These are phyloP conservation scores for Amaranthus hypochondriacus DNA, from an alignment of 148 eudicot genomes.

Conservation along the genomic window DNA sequence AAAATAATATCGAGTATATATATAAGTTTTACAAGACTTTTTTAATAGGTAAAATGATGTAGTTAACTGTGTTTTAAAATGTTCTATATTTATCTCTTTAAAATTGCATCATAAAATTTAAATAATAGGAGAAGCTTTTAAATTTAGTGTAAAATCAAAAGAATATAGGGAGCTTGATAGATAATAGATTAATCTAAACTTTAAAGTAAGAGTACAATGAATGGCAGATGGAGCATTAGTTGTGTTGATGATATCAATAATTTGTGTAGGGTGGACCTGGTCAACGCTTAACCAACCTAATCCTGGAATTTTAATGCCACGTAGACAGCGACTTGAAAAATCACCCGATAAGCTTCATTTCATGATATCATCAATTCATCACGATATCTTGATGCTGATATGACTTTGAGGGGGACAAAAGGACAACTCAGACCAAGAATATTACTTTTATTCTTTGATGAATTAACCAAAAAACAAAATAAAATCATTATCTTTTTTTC, in stretches of 20 bases:
- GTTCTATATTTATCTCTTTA: too few relatives aligned
- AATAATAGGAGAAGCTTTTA: too few relatives aligned
- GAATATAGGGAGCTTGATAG: too few relatives aligned
- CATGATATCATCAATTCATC: slow-evolving; percentile 21
- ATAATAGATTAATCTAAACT: too few relatives aligned
- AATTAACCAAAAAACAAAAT: background rate
- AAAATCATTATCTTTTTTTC: background rate
- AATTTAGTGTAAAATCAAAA: too few relatives aligned
- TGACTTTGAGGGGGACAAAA: background rate
- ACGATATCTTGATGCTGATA: slow-evolving; percentile 13
- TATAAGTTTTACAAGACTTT: too few relatives aligned
- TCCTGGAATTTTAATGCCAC: slow-evolving; percentile 10
- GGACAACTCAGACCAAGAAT: background rate
- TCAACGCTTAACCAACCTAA: slow-evolving; percentile 17
- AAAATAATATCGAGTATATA: too few relatives aligned
- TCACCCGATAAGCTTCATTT: background rate
- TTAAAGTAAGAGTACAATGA: too few relatives aligned
- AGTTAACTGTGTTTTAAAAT: too few relatives aligned
- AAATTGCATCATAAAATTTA: too few relatives aligned
- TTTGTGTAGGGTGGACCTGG: background rate
- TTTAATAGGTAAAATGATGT: too few relatives aligned
- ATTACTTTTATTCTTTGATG: too few relatives aligned
- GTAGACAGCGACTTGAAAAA: slow-evolving; percentile 7
- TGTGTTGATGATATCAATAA: background rate
- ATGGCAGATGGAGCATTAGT: background rate